Evolutionary conservation across 169 alveolate genomes (phyloP).

Genomic region (Eimeria necatrix): DNA sequence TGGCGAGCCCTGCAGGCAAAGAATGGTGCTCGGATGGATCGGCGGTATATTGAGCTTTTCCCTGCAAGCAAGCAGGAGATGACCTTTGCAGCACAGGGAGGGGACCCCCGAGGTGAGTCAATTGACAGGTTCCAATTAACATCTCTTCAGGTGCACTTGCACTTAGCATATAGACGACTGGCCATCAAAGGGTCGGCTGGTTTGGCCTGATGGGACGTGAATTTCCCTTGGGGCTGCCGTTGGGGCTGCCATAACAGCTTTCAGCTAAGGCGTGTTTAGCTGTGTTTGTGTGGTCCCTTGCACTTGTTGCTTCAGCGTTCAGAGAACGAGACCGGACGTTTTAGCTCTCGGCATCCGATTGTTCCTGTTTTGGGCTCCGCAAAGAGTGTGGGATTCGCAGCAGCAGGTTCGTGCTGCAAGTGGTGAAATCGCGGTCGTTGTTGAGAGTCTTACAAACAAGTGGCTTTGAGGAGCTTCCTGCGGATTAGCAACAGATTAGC

Average conservation of each 20-base stretch:
- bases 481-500: neutral
- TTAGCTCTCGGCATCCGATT: neutral
- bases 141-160: neutral
- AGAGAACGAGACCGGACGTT: constrained; percentile 69
- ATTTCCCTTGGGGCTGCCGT: neutral
- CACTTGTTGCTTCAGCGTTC: constrained; percentile 42
- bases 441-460: neutral
- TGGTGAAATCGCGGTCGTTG: neutral
- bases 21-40: constrained; percentile 81
- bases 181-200: neutral
- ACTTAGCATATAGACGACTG: neutral
- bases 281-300: neutral
- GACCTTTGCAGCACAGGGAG: constrained; percentile 85
- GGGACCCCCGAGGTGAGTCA: constrained; percentile 83
- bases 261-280: neutral
- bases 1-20: constrained; percentile 81
- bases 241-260: neutral
- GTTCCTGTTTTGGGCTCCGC: neutral
- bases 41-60: constrained; percentile 83
- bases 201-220: neutral
- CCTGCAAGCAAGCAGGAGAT: constrained; percentile 84
- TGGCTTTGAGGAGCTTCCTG: constrained; percentile 2
- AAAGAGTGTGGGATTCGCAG: neutral
- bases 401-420: neutral
- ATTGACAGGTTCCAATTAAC: neutral